Percentiles rank a stretch among this genome's conserved stretches.
These are phyloP conservation scores for Metahyphopichia silvanorum DNA, from an alignment of 805 yeast species.

Conservation along the genomic window DNA sequence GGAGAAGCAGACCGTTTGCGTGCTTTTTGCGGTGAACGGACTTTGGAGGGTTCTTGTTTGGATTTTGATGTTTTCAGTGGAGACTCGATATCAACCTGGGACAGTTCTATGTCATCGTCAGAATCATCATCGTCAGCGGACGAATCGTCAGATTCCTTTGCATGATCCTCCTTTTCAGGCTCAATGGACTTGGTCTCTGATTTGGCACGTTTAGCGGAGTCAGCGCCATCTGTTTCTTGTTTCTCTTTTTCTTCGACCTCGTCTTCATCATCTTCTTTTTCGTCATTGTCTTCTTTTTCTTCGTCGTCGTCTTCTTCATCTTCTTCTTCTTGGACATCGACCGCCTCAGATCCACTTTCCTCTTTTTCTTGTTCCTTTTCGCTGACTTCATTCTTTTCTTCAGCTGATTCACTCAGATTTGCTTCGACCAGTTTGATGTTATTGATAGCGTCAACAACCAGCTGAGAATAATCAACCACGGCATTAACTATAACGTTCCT, in stretches of 20 bases:
- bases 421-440: slow-evolving; percentile 6
- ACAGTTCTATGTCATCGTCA: slow-evolving; percentile 3
- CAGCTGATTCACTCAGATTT: slow-evolving; percentile 10
- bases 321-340: slow-evolving; percentile 1
- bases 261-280: slow-evolving; percentile 5
- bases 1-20: slow-evolving; percentile 15
- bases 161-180: slow-evolving; percentile 3
- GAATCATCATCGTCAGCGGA: slow-evolving; percentile 2
- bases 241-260: slow-evolving; percentile 4
- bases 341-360: slow-evolving; percentile 1
- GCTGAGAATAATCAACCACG: too few species aligned
- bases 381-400: slow-evolving; percentile 3
- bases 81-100: slow-evolving; percentile 8
- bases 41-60: slow-evolving; percentile 1
- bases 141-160: slow-evolving; percentile 5
- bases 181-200: slow-evolving; percentile 2
- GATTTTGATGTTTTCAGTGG: slow-evolving; percentile 11
- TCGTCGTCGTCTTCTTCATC: slow-evolving; percentile 10
- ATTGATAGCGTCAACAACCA: too few species aligned
- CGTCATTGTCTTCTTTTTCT: slow-evolving; percentile 4
- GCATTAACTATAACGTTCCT: too few species aligned
- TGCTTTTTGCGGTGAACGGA: too few species aligned
- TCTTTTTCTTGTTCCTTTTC: slow-evolving; percentile 3
- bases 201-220: too few species aligned
- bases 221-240: not conserved